Conservation (phyloP, 2,329 filamentous ascomycete species). For the Aspergillus hiratsukae region DNA sequence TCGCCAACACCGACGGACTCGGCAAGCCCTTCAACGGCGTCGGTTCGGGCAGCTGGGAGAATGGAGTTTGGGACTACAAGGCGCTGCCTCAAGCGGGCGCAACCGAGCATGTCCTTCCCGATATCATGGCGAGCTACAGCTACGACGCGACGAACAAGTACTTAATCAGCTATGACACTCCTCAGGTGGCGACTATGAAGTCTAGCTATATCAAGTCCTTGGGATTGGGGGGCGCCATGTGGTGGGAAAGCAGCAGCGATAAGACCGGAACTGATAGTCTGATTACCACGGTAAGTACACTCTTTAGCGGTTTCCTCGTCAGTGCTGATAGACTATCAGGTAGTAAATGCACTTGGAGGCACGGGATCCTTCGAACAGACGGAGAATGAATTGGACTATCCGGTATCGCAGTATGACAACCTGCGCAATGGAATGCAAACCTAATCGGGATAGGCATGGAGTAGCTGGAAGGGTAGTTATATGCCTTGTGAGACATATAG, state of each 20-base stretch:
- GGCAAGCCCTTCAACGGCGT: slow-evolving; percentile 67
- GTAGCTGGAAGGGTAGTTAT: background rate
- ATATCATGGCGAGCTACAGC: slow-evolving; percentile 66
- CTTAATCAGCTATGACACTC: slow-evolving; percentile 74
- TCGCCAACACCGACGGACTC: slow-evolving; percentile 70
- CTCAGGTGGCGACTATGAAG: slow-evolving; percentile 64
- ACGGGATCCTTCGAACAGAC: slow-evolving; percentile 39
- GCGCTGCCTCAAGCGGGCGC: slow-evolving; percentile 66
- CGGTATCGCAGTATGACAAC: slow-evolving; percentile 52
- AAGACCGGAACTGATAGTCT: slow-evolving; percentile 61
- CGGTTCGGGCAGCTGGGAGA: slow-evolving; percentile 78
- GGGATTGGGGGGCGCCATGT: slow-evolving; percentile 85
- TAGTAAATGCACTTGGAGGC: slow-evolving; percentile 33
- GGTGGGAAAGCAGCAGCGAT: slow-evolving; percentile 88
- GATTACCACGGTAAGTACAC: slow-evolving; percentile 51
- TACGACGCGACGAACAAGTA: slow-evolving; percentile 58
- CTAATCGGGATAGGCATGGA: too few relatives aligned
- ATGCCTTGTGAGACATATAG: background rate
- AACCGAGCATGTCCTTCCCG: slow-evolving; percentile 55
- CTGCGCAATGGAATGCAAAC: slow-evolving; percentile 34
- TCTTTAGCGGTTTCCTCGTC: background rate
- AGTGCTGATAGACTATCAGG: slow-evolving; percentile 10
- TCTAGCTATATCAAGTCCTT: slow-evolving; percentile 63
- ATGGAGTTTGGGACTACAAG: slow-evolving; percentile 86
- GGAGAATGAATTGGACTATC: slow-evolving; percentile 49